Evolutionary conservation across 2,329 filamentous ascomycete genomes (phyloP).

Genomic region (Neospermospora avenae): DNA sequence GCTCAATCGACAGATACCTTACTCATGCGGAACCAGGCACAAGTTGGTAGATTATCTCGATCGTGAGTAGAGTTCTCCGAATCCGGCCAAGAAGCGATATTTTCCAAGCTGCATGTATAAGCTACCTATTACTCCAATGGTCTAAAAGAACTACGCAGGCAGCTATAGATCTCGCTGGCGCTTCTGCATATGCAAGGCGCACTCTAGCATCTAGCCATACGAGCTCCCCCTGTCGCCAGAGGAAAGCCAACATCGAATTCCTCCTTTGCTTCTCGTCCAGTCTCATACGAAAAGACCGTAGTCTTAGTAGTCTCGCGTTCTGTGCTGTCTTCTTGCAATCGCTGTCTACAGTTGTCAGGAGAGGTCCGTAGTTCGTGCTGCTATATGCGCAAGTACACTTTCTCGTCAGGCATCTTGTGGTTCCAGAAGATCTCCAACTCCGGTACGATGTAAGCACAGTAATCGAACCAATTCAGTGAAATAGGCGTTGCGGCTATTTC

Average conservation of each 20-base stretch:
- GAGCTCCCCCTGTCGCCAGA: neutral
- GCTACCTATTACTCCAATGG: neutral
- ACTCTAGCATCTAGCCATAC: neutral
- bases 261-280: neutral
- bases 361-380: neutral
- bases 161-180: neutral
- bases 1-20: too few relatives aligned
- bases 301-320: neutral
- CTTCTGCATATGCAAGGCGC: constrained; percentile 4
- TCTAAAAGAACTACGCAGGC: neutral
- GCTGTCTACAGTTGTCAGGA: neutral
- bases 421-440: neutral
- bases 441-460: neutral
- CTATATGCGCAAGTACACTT: neutral
- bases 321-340: neutral
- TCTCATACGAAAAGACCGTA: neutral
- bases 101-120: neutral
- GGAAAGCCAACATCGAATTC: neutral
- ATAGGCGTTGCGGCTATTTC: neutral
- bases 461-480: neutral
- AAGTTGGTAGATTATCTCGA: neutral
- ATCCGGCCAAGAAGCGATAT: neutral
- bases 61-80: neutral
- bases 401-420: neutral
- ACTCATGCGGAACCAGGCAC: neutral